These are phyloP conservation scores for Eurotiales sp. DNA, from an alignment of 2,329 filamentous ascomycete genomes.

Conservation along the genomic window DNA sequence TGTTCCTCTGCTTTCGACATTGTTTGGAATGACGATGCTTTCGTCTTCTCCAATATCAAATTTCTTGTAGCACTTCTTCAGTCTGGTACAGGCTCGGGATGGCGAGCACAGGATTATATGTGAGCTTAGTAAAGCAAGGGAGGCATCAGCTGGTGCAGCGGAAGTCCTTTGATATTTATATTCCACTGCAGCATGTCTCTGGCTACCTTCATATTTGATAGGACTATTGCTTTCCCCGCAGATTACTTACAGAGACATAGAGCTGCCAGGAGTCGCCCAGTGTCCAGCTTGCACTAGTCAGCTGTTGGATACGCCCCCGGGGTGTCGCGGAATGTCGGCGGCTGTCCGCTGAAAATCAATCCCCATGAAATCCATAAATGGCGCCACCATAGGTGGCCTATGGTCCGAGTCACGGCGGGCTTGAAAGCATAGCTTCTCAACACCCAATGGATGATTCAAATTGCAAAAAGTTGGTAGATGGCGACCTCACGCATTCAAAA, in stretches of 20 bases:
- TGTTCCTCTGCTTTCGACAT: slow-evolving; percentile 10
- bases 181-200: neutral
- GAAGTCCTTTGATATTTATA: neutral
- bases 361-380: neutral
- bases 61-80: neutral
- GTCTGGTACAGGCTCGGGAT: neutral
- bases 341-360: too few relatives aligned
- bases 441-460: too few relatives aligned
- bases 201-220: neutral
- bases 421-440: too few relatives aligned
- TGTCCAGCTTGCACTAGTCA: too few relatives aligned
- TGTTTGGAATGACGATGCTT: neutral
- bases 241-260: neutral
- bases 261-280: neutral
- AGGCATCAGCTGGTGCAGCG: neutral
- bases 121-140: too few relatives aligned
- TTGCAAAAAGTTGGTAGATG: too few relatives aligned
- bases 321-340: neutral
- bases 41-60: slow-evolving; percentile 1
- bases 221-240: neutral
- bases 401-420: neutral
- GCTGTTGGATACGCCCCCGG: neutral
- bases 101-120: neutral
- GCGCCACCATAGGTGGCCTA: neutral
- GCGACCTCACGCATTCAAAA: too few relatives aligned